Evolutionary conservation across 352 stramenopile genomes (phyloP), one percentile per base, ranked within the genome.

Genomic region (Pythium volutum): DNA sequence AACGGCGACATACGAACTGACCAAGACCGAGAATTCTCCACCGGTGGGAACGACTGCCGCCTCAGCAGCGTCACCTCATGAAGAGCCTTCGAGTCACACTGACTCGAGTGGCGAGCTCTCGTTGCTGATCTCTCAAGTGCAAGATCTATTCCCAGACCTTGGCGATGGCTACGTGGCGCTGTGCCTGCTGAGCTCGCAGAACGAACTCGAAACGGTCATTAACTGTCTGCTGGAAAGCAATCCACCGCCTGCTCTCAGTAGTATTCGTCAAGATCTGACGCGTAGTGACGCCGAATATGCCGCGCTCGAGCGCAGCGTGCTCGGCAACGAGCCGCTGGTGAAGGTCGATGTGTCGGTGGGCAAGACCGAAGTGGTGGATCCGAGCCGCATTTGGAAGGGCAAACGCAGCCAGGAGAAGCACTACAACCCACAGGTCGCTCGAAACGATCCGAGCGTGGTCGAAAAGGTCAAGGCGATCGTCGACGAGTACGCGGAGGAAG

Each of bases 131-230:
- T 26, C 29, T 0, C 69, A 76, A 69, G 70, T 76, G 6, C 55
- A 74, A 25, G 72, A 79, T 48, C 53, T 79, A 31, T 76, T 79
- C 27, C 72, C 72, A 14, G 67, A 75, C 46, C 47, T 79, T n/a
- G 69, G 69, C 14, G 72, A 76, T 47, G 72, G 72, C 9, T 79
- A 71, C 52, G 62, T 76, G 29, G 61, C 69, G 22, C 57, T 79
- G 27, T 74, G 66, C 51, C 45, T 76, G 25, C 55, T 67, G 9
- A 55, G 42, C n/a, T 71, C 59, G 15, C 54, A 76, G 33, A 52
- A 66, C 36, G 46, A 76, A 29, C 50, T 75, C 2, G 72, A 79
- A 47, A 69, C 62, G 0, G 72, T 75, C n/a, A 74, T 79, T 58
- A 75, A 76, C 53, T 67, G 64, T 34, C 34, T 79, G 7, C 63